Percentiles rank a stretch among this genome's conserved stretches.
phyloP scores from a whole-genome alignment of 1,284 basidiomycete genomes.

The Cryptococcus sp. region DNA sequence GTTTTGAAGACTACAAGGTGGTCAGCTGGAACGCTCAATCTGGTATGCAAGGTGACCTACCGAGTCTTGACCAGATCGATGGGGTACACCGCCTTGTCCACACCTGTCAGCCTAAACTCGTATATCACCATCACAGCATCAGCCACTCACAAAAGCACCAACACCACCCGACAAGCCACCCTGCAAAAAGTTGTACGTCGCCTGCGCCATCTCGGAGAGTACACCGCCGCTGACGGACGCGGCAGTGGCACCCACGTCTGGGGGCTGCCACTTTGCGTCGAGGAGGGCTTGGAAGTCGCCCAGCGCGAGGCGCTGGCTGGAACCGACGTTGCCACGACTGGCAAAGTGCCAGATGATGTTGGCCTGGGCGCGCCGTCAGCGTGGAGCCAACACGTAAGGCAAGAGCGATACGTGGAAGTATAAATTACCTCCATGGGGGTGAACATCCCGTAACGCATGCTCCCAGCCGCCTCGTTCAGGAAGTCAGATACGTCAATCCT shows the following conservation, averaged over 20 bases:
- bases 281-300: constrained; percentile 85
- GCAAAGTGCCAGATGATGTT: constrained; percentile 95
- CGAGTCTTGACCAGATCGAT: constrained; percentile 62
- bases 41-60: constrained; percentile 23
- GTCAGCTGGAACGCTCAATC: constrained; percentile 2
- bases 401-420: background rate
- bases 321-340: constrained; percentile 63
- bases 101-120: background rate
- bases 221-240: constrained; percentile 14
- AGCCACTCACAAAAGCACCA: constrained; percentile 62
- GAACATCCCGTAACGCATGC: constrained; percentile 82
- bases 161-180: constrained; percentile 81
- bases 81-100: constrained; percentile 59
- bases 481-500: constrained; percentile 62
- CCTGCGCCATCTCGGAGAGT: constrained; percentile 55
- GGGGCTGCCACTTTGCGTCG: constrained; percentile 56
- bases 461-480: constrained; percentile 50
- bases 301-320: constrained; percentile 64
- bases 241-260: constrained; percentile 20
- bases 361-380: constrained; percentile 56
- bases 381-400: background rate
- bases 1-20: constrained; percentile 79
- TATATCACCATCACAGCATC: background rate
- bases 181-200: constrained; percentile 79
- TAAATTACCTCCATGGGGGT: constrained; percentile 80